Base-by-base conservation (phyloP, 2,329 filamentous ascomycete species). In the Beauveria rudraprayagi region DNA sequence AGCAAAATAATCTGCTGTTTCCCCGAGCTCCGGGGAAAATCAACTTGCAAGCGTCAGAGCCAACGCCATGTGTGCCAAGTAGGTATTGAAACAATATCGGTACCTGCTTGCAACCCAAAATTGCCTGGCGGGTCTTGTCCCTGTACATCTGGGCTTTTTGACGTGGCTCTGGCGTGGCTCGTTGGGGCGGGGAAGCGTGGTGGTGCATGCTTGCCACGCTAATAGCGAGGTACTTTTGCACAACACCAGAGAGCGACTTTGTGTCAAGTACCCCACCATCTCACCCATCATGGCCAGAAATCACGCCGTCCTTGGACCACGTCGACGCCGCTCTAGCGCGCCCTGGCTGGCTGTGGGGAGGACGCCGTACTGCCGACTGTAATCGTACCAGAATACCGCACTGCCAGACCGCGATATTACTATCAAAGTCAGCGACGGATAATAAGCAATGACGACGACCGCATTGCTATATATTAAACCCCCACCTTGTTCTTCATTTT, bases 161-260 rank as follows among this genome's bases (percentile, higher is more conserved):
- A 16, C 28, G 16, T 52, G 30, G 30, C 28, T 28, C 28, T 28
- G 28, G 28, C 9, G 30, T 34, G 26, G 30, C 30, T 34, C 41
- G 56, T 59, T 59, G 56, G 56, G 56, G 56, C 46, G 56, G 56
- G 56, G 56, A 59, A 37, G 34, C 24, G 24, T 41, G 56, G 24
- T 41, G 56, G 41, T 24, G 46, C 46, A 22, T 16, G 14, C 26
- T 24, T 22, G 6, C 26, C 3, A 30, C n/a, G 41, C 26, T 34
- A 51, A 17, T 30, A 14, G 22, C 11, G 16, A 24, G 34, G 22
- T 43, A 54, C 52, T 28, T 9, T 9, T 19, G 17, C 1, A n/a
- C 22, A 8, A 16, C 16, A 11, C 6, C 2, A n/a, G 16, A 37
- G 14, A 37, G 34, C 14, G 1, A 1, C 17, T 17, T 5, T 11